Percentiles rank a stretch among this genome's conserved stretches.
These are phyloP conservation scores for Fusarium begoniae DNA, from an alignment of 2,329 filamentous ascomycete genomes.

Conservation along the genomic window DNA sequence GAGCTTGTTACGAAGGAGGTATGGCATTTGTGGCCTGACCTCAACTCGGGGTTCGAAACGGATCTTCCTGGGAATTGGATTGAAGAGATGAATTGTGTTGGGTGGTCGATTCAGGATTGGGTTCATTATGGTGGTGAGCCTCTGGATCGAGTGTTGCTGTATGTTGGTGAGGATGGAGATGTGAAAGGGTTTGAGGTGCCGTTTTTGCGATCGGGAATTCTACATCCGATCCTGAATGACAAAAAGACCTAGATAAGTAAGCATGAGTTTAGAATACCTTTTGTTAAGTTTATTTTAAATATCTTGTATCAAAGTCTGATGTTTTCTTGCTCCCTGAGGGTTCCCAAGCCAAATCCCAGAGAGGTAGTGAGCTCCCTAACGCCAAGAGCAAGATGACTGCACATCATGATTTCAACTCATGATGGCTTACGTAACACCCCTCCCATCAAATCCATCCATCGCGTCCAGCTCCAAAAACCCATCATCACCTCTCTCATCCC, in stretches of 20 bases:
- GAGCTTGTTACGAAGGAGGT: slow-evolving; percentile 29
- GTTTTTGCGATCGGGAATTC: slow-evolving; percentile 44
- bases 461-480: slow-evolving; percentile 5
- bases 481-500: neutral
- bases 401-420: slow-evolving; percentile 20
- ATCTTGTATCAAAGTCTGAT: no score
- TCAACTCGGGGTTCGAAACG: slow-evolving; percentile 19
- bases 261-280: no score
- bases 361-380: neutral
- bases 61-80: slow-evolving; percentile 43
- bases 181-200: slow-evolving; percentile 47
- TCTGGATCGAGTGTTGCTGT: slow-evolving; percentile 46
- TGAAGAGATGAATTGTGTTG: slow-evolving; percentile 38
- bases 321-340: no score
- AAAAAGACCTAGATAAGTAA: no score
- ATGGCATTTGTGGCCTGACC: slow-evolving; percentile 44
- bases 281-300: rapidly evolving
- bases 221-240: neutral
- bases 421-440: slow-evolving; percentile 30
- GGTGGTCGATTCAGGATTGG: slow-evolving; percentile 49
- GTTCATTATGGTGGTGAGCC: slow-evolving; percentile 48
- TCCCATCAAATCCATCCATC: slow-evolving; percentile 30
- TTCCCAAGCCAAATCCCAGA: neutral
- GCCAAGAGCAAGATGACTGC: neutral
- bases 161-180: slow-evolving; percentile 26